These are phyloP conservation scores for Gracilaria domingensis DNA, from an alignment of 23 red algal species.

Conservation along the genomic window DNA sequence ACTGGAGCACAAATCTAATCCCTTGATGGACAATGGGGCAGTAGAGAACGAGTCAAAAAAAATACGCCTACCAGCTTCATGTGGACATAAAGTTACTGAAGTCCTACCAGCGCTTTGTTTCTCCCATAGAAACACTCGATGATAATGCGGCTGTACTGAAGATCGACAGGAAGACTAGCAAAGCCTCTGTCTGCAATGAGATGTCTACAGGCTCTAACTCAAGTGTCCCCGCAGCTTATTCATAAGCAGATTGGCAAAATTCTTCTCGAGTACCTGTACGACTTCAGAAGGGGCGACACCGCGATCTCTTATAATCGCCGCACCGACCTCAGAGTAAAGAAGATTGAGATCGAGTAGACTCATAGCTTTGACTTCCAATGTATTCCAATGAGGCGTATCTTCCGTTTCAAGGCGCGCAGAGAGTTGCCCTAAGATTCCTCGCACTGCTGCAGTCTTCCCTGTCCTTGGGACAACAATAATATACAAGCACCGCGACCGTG, in stretches of 20 bases:
- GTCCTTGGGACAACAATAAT: slow-evolving; percentile 95
- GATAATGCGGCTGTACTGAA: too few species aligned
- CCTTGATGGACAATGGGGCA: too few species aligned
- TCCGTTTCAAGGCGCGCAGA: not conserved
- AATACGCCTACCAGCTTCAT: too few species aligned
- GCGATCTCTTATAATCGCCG: slow-evolving; percentile 32
- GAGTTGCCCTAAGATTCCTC: slow-evolving; percentile 73
- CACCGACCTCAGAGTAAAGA: slow-evolving; percentile 77
- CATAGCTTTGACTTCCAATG: slow-evolving; percentile 97
- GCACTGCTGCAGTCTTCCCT: slow-evolving; percentile 97
- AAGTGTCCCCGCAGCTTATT: too few species aligned
- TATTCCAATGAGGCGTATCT: slow-evolving; percentile 47
- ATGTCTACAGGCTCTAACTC: too few species aligned
- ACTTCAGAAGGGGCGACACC: slow-evolving; percentile 28
- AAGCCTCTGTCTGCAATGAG: too few species aligned
- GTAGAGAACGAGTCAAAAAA: too few species aligned
- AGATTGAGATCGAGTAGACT: slow-evolving; percentile 74
- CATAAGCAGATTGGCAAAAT: slow-evolving; percentile 57
- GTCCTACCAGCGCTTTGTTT: too few species aligned
- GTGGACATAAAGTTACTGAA: too few species aligned
- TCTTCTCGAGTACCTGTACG: slow-evolving; percentile 38
- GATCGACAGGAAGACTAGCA: too few species aligned
- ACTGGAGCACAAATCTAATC: too few species aligned
- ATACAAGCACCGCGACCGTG: slow-evolving; percentile 77
- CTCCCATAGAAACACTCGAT: too few species aligned